phyloP scores from a whole-genome alignment of 2,329 filamentous ascomycete species.

The Celoporthe dispersa region DNA sequence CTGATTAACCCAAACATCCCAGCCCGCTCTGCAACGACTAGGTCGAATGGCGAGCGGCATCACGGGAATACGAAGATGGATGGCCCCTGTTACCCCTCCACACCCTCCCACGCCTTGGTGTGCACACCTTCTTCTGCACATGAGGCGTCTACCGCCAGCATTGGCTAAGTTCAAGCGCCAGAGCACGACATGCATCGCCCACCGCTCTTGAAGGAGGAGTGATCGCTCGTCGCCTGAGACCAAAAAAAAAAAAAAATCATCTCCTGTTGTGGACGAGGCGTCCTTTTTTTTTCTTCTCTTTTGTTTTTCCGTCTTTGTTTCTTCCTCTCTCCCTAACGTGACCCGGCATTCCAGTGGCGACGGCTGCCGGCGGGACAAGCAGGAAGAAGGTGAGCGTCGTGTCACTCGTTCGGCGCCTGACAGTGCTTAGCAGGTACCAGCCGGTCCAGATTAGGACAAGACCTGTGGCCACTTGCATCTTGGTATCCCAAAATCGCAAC shows the following conservation, averaged over 20 bases:
- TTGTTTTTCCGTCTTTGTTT: background rate
- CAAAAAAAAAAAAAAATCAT: background rate
- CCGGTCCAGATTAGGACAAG: background rate
- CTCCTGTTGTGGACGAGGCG: slow-evolving; percentile 1
- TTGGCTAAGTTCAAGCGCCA: slow-evolving; percentile 10
- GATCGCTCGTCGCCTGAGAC: slow-evolving; percentile 6
- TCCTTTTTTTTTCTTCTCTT: background rate
- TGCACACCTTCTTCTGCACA: slow-evolving; percentile 19
- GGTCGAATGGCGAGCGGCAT: slow-evolving; percentile 22
- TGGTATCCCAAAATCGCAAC: no score
- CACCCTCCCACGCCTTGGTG: slow-evolving; percentile 19
- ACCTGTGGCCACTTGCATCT: background rate
- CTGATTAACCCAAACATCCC: background rate
- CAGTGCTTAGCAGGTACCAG: background rate
- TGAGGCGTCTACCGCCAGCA: slow-evolving; percentile 8
- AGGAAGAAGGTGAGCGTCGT: background rate
- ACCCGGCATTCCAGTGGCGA: background rate
- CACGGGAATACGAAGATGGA: slow-evolving; percentile 20
- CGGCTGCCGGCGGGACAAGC: background rate
- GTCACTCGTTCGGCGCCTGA: background rate
- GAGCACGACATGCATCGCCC: slow-evolving; percentile 18
- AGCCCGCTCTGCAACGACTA: slow-evolving; percentile 17
- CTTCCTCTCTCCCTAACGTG: background rate
- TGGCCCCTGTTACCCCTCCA: slow-evolving; percentile 18
- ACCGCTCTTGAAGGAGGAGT: background rate